Base-by-base conservation (phyloP, 1,284 basidiomycete genomes). In the Tilletia walkeri region DNA sequence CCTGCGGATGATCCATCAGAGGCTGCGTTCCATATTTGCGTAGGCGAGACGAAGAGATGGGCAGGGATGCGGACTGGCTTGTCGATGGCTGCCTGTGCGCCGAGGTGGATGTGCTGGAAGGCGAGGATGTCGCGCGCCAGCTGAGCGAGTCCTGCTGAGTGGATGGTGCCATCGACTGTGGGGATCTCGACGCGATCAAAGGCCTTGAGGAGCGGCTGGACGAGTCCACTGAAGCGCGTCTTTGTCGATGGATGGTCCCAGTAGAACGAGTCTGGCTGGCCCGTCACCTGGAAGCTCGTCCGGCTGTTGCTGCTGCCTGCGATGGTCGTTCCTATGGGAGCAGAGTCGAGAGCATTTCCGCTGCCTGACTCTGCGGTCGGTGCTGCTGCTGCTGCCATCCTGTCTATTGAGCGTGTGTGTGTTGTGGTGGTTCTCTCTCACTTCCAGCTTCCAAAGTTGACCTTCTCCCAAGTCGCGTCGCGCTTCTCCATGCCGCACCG, bases 131-230 rank as follows among this genome's bases (percentile, higher is more conserved):
- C 56, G 56, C 56, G 56, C 14, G 56, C 56, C 7, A 61, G 56
- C 24, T 16, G 36, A 30, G 56, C 56, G 20, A 61, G 36, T 14
- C 56, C 56, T 0, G 24, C 56, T 10, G n/a, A 6, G 56, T 61
- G 56, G 14, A 61, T 16, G 24, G 56, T 61, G 56, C 56, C 56
- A 18, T 61, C 56, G 24, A 30, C 56, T 7, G 56, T 61, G 7
- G 56, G 56, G 34, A 61, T 61, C 56, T 61, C 56, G 56, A 36
- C 56, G 56, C 56, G 56, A 4, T 61, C 56, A 18, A 61, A 61
- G 56, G 56, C 56, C 56, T 61, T 61, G 56, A 61, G 56, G 20
- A 61, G 56, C 20, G 56, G 56, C 36, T 61, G 56, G 56, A 61
- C 36, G 56, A 61, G 56, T 9, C 20, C 56, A 18, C 20, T 6